Percentiles rank a stretch among this genome's conserved stretches.
phyloP scores from a whole-genome alignment of 2,329 filamentous ascomycete species.

The Aureobasidium pullulans region DNA sequence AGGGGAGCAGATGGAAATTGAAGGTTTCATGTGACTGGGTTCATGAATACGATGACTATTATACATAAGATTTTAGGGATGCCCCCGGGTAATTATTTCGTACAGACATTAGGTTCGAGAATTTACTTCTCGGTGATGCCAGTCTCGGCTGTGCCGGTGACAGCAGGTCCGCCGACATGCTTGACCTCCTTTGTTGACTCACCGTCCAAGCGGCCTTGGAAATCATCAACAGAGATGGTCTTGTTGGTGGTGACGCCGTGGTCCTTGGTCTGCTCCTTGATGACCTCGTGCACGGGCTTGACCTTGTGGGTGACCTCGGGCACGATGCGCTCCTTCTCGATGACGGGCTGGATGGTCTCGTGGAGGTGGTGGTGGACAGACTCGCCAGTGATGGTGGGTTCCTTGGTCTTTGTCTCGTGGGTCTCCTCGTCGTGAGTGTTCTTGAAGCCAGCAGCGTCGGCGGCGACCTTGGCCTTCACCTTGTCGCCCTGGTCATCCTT shows the following conservation, averaged over 20 bases:
- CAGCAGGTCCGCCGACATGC: background rate
- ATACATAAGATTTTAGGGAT: background rate
- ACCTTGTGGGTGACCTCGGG: slow-evolving; percentile 63
- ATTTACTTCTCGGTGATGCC: background rate
- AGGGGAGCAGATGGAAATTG: too few relatives aligned
- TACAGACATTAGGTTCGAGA: background rate
- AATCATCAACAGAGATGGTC: slow-evolving; percentile 22
- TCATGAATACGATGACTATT: too few relatives aligned
- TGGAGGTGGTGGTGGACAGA: slow-evolving; percentile 60
- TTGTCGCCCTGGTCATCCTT: slow-evolving; percentile 38
- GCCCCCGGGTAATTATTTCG: background rate
- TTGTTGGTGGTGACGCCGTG: slow-evolving; percentile 19
- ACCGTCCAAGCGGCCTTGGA: slow-evolving; percentile 16
- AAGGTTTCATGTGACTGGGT: too few relatives aligned
- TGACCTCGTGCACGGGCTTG: slow-evolving; percentile 61
- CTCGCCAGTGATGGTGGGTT: slow-evolving; percentile 49
- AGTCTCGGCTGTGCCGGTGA: background rate
- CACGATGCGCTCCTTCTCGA: slow-evolving; percentile 60
- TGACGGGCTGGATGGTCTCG: slow-evolving; percentile 62
- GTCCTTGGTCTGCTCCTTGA: slow-evolving; percentile 16
- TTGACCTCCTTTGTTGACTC: slow-evolving; percentile 2
- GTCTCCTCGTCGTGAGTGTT: slow-evolving; percentile 16
- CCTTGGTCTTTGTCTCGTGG: slow-evolving; percentile 41
- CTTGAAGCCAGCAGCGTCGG: slow-evolving; percentile 17
- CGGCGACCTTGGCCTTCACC: slow-evolving; percentile 19